Evolutionary conservation across 2,329 filamentous ascomycete species (phyloP).

Genomic region (Erysiphe pulchra): DNA sequence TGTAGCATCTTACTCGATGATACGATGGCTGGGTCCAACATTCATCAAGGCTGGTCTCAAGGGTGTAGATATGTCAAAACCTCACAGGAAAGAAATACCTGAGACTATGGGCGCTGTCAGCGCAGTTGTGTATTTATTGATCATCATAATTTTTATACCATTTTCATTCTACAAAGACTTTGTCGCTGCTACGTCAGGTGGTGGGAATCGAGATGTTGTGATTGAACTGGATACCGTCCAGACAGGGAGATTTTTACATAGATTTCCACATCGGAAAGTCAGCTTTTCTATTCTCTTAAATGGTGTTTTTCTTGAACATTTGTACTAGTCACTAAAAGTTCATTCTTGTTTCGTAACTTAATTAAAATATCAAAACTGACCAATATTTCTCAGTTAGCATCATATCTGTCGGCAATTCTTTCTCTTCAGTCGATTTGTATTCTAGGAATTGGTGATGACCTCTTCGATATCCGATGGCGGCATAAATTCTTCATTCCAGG

Average conservation of each 20-base stretch:
- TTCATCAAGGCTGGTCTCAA: slow-evolving; percentile 78
- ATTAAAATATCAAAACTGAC: not conserved
- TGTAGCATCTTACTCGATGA: slow-evolving; percentile 55
- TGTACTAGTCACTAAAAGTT: too few species aligned
- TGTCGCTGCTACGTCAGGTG: slow-evolving; percentile 77
- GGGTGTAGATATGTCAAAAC: slow-evolving; percentile 69
- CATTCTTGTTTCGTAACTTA: too few species aligned
- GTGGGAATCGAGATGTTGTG: slow-evolving; percentile 73
- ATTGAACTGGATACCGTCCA: slow-evolving; percentile 23
- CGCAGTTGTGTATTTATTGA: slow-evolving; percentile 73
- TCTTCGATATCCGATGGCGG: slow-evolving; percentile 95
- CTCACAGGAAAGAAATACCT: slow-evolving; percentile 51
- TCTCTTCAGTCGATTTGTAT: slow-evolving; percentile 78
- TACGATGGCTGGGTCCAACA: slow-evolving; percentile 74
- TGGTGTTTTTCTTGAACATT: too few species aligned
- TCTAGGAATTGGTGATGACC: slow-evolving; percentile 79
- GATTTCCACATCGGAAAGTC: slow-evolving; percentile 87
- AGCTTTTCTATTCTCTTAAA: not conserved
- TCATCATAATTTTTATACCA: slow-evolving; percentile 76
- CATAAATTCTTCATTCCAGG: slow-evolving; percentile 97
- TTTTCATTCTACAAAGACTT: slow-evolving; percentile 98
- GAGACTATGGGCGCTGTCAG: slow-evolving; percentile 93
- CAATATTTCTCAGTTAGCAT: slow-evolving; percentile 44
- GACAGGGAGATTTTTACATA: slow-evolving; percentile 63
- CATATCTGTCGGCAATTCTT: slow-evolving; percentile 80